phyloP scores from a whole-genome alignment of 768 basidiomycete genomes.

The Rhodotorula graminis region DNA sequence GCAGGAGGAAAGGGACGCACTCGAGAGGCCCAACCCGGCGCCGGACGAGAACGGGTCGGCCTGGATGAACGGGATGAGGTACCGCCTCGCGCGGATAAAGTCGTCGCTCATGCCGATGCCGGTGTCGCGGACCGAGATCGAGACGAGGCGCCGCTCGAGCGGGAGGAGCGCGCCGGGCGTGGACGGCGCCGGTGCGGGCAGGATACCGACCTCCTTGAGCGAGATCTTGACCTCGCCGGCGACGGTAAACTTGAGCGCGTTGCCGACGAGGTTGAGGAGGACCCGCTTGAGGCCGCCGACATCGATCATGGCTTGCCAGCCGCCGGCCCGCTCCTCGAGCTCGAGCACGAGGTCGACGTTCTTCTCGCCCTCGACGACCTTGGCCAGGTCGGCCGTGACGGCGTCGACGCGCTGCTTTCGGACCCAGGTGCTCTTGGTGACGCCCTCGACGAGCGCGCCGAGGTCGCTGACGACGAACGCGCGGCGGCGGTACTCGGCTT shows the following conservation, averaged over 20 bases:
- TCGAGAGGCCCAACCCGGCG: slow-evolving; percentile 24
- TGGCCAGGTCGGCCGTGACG: slow-evolving; percentile 7
- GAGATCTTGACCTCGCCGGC: slow-evolving; percentile 18
- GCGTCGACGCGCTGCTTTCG: slow-evolving; percentile 22
- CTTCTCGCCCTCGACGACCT: not conserved
- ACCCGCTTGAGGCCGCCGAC: slow-evolving; percentile 17
- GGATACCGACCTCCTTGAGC: slow-evolving; percentile 9
- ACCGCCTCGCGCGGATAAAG: slow-evolving; percentile 9
- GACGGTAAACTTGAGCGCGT: slow-evolving; percentile 27
- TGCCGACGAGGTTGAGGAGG: slow-evolving; percentile 19
- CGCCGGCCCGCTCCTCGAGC: slow-evolving; percentile 10
- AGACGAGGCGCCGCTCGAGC: slow-evolving; percentile 6
- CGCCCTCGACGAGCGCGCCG: slow-evolving; percentile 8
- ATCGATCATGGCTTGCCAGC: slow-evolving; percentile 16
- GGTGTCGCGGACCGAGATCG: slow-evolving; percentile 15
- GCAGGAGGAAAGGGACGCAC: not conserved
- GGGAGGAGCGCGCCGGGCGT: too few species aligned
- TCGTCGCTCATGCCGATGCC: slow-evolving; percentile 22
- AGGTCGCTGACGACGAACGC: not conserved
- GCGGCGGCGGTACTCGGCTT: not conserved
- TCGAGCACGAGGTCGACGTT: slow-evolving; percentile 27
- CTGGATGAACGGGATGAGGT: slow-evolving; percentile 20
- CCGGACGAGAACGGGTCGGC: slow-evolving; percentile 22
- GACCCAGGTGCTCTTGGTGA: slow-evolving; percentile 22
- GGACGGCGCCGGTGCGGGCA: not conserved